A percentile compares a stretch with the other conserved stretches of the same genome.
These are phyloP conservation scores for Lodderomyces parapsilosis DNA, from an alignment of 1,139 yeast species.

Conservation along the genomic window DNA sequence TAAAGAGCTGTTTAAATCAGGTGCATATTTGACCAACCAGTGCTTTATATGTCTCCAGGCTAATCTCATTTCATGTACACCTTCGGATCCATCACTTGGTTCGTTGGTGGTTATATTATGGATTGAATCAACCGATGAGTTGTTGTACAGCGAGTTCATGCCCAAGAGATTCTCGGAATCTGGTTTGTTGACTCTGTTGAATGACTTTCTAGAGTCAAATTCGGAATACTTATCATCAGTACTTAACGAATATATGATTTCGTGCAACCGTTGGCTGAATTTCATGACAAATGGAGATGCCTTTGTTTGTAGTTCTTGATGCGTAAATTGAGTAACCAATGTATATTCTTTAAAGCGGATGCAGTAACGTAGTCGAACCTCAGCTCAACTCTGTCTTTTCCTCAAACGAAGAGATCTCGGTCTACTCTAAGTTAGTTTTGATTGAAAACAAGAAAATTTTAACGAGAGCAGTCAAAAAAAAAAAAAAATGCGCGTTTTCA, in stretches of 20 bases:
- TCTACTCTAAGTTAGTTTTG: not conserved
- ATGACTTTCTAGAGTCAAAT: conserved; percentile 52
- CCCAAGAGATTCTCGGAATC: conserved; percentile 32
- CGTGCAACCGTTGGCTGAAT: conserved; percentile 38
- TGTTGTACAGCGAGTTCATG: conserved; percentile 31
- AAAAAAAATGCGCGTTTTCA: conserved; percentile 2
- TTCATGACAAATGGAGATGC: not conserved
- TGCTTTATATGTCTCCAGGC: conserved; percentile 72
- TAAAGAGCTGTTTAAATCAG: conserved; percentile 56
- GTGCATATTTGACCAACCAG: conserved; percentile 56
- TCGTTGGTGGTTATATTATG: not conserved
- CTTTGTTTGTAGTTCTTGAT: too few species aligned
- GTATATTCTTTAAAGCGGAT: not conserved
- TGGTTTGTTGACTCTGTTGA: conserved; percentile 45
- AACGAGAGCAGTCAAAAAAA: too few species aligned
- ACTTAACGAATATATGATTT: conserved; percentile 61
- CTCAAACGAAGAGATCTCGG: too few species aligned
- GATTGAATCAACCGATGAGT: conserved; percentile 19
- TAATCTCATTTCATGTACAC: conserved; percentile 60
- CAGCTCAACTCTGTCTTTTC: not conserved
- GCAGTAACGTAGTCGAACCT: not conserved
- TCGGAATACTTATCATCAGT: conserved; percentile 72
- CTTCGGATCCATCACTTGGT: conserved; percentile 28
- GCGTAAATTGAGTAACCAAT: too few species aligned
- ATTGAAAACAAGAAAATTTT: conserved; percentile 1